These are phyloP conservation scores for Glarea lozoyensis DNA, from an alignment of 495 filamentous ascomycete species.

Conservation along the genomic window DNA sequence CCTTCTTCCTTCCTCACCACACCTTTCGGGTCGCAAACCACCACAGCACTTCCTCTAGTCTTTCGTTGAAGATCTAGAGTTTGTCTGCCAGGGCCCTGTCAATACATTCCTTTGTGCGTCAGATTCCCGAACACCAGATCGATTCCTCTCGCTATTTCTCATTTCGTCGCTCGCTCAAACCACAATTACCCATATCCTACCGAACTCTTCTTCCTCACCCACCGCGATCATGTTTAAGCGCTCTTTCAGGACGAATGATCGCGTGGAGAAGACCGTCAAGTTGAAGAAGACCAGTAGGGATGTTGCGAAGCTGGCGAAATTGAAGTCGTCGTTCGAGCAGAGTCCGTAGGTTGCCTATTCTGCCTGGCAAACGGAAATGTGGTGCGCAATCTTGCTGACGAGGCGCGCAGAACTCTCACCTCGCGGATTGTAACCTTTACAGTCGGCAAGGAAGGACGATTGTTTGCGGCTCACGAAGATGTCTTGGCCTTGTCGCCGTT, in stretches of 20 bases:
- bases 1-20: slow-evolving; percentile 22
- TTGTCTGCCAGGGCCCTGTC: slow-evolving; percentile 25
- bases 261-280: slow-evolving; percentile 57
- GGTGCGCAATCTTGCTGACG: slow-evolving; percentile 1
- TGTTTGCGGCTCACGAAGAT: slow-evolving; percentile 89
- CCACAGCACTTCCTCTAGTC: slow-evolving; percentile 23
- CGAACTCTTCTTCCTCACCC: slow-evolving; percentile 9
- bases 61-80: slow-evolving; percentile 23
- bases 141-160: slow-evolving; percentile 20
- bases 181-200: slow-evolving; percentile 11
- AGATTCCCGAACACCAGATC: slow-evolving; percentile 22
- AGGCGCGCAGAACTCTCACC: slow-evolving; percentile 24
- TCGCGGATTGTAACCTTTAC: slow-evolving; percentile 78
- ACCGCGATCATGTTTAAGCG: slow-evolving; percentile 56
- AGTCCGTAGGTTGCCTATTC: slow-evolving; percentile 16
- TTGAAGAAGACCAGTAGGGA: slow-evolving; percentile 56
- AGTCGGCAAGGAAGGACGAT: slow-evolving; percentile 68
- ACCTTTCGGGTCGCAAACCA: slow-evolving; percentile 23
- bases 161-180: slow-evolving; percentile 5
- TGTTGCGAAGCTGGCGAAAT: slow-evolving; percentile 49
- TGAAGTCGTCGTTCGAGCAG: slow-evolving; percentile 36
- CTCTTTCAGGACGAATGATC: slow-evolving; percentile 55
- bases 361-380: slow-evolving; percentile 11
- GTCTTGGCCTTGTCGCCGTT: slow-evolving; percentile 75
- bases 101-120: slow-evolving; percentile 26